Evolutionary conservation across 2,329 filamentous ascomycete genomes (phyloP).

Genomic region (Zymoseptoria crescenta): DNA sequence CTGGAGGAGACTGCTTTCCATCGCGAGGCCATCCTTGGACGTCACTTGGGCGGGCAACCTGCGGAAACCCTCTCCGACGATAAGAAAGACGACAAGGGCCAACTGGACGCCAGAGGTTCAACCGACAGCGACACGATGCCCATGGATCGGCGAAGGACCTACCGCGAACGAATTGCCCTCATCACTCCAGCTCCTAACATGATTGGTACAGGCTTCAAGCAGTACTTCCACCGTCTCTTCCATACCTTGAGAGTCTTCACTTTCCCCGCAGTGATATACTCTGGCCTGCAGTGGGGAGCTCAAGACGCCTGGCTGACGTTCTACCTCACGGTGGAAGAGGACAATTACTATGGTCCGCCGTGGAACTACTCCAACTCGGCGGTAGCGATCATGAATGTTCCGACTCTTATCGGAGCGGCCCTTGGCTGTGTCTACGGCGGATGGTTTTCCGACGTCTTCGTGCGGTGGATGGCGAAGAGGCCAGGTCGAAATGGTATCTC

Average conservation of each 20-base stretch:
- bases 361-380: slow-evolving; percentile 49
- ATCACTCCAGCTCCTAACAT: slow-evolving; percentile 51
- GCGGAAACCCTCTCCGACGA: slow-evolving; percentile 3
- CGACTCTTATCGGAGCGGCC: slow-evolving; percentile 47
- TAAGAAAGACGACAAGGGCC: slow-evolving; percentile 3
- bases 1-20: slow-evolving; percentile 48
- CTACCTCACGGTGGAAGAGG: slow-evolving; percentile 51
- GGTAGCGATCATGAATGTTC: slow-evolving; percentile 52
- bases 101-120: slow-evolving; percentile 4
- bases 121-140: slow-evolving; percentile 1
- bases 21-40: slow-evolving; percentile 33
- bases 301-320: slow-evolving; percentile 55
- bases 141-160: slow-evolving; percentile 36
- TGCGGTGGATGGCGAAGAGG: slow-evolving; percentile 47
- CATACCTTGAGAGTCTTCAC: slow-evolving; percentile 51
- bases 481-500: slow-evolving; percentile 43
- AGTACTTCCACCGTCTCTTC: slow-evolving; percentile 47
- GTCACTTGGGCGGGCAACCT: slow-evolving; percentile 15
- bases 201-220: slow-evolving; percentile 45
- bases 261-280: slow-evolving; percentile 51
- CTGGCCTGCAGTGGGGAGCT: slow-evolving; percentile 52
- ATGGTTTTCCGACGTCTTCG: slow-evolving; percentile 49
- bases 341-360: slow-evolving; percentile 46
- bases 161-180: slow-evolving; percentile 48
- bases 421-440: slow-evolving; percentile 52